These are phyloP conservation scores for sorghum (Sorghum bicolor) DNA, from an alignment of 176 grass and related monocot genomes.

Conservation along the genomic window DNA sequence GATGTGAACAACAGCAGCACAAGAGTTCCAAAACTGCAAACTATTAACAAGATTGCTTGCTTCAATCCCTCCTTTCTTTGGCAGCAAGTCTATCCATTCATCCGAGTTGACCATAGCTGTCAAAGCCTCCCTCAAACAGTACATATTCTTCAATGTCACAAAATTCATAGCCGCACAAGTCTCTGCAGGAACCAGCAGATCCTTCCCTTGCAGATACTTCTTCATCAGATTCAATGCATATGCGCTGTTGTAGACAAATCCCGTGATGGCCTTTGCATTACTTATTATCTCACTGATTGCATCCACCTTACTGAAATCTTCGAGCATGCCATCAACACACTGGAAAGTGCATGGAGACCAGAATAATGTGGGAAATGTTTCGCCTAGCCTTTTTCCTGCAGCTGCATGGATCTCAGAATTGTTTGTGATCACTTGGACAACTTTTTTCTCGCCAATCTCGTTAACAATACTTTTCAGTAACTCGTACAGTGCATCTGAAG, in stretches of 20 bases:
- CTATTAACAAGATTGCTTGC: conserved; percentile 59
- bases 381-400: conserved; percentile 59
- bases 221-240: conserved; percentile 68
- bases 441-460: conserved; percentile 66
- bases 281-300: conserved; percentile 68
- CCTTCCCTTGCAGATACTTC: conserved; percentile 66
- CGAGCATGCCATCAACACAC: conserved; percentile 82
- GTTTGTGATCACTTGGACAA: conserved; percentile 83
- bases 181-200: conserved; percentile 65
- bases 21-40: conserved; percentile 67
- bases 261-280: conserved; percentile 72
- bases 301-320: conserved; percentile 68
- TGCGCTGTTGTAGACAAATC: conserved; percentile 78
- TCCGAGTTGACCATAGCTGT: conserved; percentile 60
- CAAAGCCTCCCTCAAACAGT: conserved; percentile 62
- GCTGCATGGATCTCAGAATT: conserved; percentile 58
- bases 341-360: conserved; percentile 77
- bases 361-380: conserved; percentile 83
- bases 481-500: conserved; percentile 62
- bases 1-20: conserved; percentile 60
- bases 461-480: conserved; percentile 70
- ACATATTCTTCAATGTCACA: conserved; percentile 77
- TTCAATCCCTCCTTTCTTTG: conserved; percentile 64
- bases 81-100: conserved; percentile 61
- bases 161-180: conserved; percentile 74